phyloP scores from a whole-genome alignment of 495 filamentous ascomycete genomes.

The Aspergillus incahuasiensis region DNA sequence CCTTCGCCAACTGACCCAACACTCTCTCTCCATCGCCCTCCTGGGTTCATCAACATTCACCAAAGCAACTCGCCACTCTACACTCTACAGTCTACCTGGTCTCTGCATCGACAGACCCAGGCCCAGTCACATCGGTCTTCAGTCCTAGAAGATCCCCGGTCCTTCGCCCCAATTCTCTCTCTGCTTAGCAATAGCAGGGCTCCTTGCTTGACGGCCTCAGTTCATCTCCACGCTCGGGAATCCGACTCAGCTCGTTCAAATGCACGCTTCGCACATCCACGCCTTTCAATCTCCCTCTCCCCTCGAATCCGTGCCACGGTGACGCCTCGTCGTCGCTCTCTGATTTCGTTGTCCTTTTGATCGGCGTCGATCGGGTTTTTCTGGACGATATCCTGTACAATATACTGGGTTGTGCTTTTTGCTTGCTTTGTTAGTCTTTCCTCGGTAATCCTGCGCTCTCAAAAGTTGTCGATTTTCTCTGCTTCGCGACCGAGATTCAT shows the following conservation, averaged over 20 bases:
- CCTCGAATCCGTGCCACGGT: constrained; percentile 44
- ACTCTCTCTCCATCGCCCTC: constrained; percentile 6
- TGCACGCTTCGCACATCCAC: constrained; percentile 39
- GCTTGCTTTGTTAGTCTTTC: constrained; percentile 19
- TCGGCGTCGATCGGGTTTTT: constrained; percentile 40
- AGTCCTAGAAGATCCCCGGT: constrained; percentile 7
- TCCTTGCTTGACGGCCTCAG: neutral
- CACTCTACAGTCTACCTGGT: no score
- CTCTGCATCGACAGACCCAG: constrained; percentile 2
- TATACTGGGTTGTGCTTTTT: constrained; percentile 36
- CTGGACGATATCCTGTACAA: constrained; percentile 50
- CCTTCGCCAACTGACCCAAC: constrained; percentile 4
- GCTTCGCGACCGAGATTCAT: constrained; percentile 25
- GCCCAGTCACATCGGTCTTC: constrained; percentile 8
- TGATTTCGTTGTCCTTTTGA: constrained; percentile 23
- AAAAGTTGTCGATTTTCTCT: constrained; percentile 14
- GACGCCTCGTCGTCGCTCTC: constrained; percentile 31
- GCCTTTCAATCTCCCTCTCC: constrained; percentile 41
- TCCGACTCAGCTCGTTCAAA: constrained; percentile 47
- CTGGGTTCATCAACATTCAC: constrained; percentile 10
- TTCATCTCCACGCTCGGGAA: constrained; percentile 14
- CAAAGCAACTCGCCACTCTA: no score
- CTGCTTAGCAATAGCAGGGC: constrained; percentile 4
- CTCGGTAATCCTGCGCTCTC: constrained; percentile 12
- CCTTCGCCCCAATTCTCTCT: constrained; percentile 4